Percentiles rank a stretch among this genome's conserved stretches.
Conservation (phyloP, 2,329 filamentous ascomycete species). For the Pseudocercospora musae region DNA sequence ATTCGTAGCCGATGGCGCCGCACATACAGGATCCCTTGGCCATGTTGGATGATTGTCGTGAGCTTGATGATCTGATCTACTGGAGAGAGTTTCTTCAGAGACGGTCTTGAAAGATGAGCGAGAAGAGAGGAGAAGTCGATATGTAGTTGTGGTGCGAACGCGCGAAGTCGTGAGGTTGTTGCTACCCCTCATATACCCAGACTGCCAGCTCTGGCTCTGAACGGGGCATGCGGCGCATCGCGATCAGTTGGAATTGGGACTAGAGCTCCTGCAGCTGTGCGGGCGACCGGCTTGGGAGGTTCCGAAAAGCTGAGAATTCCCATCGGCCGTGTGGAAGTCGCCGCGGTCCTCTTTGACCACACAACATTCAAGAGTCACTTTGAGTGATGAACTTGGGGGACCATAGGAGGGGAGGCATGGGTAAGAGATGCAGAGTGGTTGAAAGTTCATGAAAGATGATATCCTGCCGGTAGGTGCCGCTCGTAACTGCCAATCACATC, state of each 20-base stretch:
- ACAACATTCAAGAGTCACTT: not conserved
- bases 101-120: no score
- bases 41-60: slow-evolving; percentile 11
- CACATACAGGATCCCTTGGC: slow-evolving; percentile 34
- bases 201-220: not conserved
- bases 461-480: not conserved
- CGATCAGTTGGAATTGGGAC: not conserved
- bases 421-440: not conserved
- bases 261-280: not conserved
- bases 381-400: not conserved
- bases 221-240: not conserved
- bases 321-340: slow-evolving; percentile 9
- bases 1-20: slow-evolving; percentile 29
- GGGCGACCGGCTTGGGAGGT: not conserved
- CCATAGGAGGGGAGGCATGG: not conserved
- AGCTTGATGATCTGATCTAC: not conserved
- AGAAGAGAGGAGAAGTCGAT: not conserved
- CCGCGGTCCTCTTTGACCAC: not conserved
- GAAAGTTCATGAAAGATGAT: not conserved
- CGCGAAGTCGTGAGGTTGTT: not conserved
- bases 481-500: not conserved
- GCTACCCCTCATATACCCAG: not conserved
- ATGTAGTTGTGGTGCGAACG: not conserved
- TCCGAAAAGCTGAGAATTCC: not conserved
- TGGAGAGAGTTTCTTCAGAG: not conserved